phyloP scores from a whole-genome alignment of 352 stramenopile genomes.

The Pythium phragmitis region DNA sequence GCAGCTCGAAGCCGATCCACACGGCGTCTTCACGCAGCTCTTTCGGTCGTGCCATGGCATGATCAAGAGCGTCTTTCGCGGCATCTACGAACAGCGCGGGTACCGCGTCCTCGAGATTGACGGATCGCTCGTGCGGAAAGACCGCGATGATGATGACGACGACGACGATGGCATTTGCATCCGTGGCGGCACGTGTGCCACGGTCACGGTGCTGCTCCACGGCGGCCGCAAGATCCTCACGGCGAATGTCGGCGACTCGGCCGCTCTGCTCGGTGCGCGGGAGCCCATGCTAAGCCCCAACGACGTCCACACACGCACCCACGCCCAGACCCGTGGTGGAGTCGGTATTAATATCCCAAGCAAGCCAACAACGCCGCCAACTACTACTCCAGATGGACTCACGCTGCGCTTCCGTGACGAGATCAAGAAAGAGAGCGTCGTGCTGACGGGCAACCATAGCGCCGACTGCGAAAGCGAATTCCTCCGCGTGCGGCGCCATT shows the following conservation, averaged over 20 bases:
- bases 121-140: slow-evolving; percentile 62
- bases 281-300: slow-evolving; percentile 24
- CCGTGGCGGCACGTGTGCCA: slow-evolving; percentile 88
- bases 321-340: neutral
- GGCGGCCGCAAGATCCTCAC: slow-evolving; percentile 67
- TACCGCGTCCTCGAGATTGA: slow-evolving; percentile 60
- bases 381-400: neutral
- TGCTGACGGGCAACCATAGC: slow-evolving; percentile 82
- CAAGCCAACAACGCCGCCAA: neutral
- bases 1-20: slow-evolving; percentile 51
- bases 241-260: slow-evolving; percentile 85
- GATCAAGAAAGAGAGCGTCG: slow-evolving; percentile 31
- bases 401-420: slow-evolving; percentile 19
- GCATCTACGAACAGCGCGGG: slow-evolving; percentile 57
- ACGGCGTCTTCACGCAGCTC: slow-evolving; percentile 43
- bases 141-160: slow-evolving; percentile 21
- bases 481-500: slow-evolving; percentile 46
- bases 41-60: slow-evolving; percentile 60
- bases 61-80: slow-evolving; percentile 62
- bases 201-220: slow-evolving; percentile 75
- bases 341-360: slow-evolving; percentile 5
- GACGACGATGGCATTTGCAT: slow-evolving; percentile 58
- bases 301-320: slow-evolving; percentile 25
- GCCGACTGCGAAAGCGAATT: slow-evolving; percentile 82
- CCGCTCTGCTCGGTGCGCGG: slow-evolving; percentile 38